Percentiles rank a stretch among this genome's conserved stretches.
Conservation (phyloP, 2,329 filamentous ascomycete genomes). For the Fusarium nisikadoi region DNA sequence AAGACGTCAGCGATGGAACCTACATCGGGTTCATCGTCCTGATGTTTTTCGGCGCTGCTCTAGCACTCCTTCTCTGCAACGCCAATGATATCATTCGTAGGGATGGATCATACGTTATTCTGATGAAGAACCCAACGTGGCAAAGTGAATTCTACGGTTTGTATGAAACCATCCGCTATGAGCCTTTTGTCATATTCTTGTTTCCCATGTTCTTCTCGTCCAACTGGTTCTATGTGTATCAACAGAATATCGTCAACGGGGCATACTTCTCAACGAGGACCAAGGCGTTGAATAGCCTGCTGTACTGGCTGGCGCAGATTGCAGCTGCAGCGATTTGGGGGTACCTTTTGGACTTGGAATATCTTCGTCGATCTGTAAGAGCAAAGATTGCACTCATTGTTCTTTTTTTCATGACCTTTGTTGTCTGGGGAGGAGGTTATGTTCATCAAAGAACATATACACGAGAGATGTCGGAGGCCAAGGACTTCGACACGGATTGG, state of each 20-base stretch:
- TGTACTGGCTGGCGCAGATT: constrained; percentile 80
- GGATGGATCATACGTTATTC: constrained; percentile 82
- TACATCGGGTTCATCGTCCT: constrained; percentile 88
- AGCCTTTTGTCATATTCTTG: constrained; percentile 75
- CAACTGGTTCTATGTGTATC: constrained; percentile 87
- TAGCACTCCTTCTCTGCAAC: constrained; percentile 77
- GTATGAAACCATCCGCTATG: constrained; percentile 74
- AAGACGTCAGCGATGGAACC: constrained; percentile 74
- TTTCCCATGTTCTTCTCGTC: constrained; percentile 86
- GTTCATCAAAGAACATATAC: constrained; percentile 67
- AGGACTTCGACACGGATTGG: constrained; percentile 65
- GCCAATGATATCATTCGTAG: constrained; percentile 77
- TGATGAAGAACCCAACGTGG: constrained; percentile 93
- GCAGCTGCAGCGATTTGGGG: constrained; percentile 79
- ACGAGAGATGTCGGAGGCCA: background rate
- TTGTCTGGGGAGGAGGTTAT: constrained; percentile 86
- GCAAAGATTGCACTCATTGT: constrained; percentile 72
- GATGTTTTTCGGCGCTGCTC: constrained; percentile 75
- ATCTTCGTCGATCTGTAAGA: constrained; percentile 70
- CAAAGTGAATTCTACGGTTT: constrained; percentile 81
- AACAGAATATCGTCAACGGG: constrained; percentile 77
- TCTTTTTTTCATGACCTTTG: constrained; percentile 77
- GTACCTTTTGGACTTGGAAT: constrained; percentile 71
- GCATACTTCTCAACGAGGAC: constrained; percentile 79
- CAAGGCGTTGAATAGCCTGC: constrained; percentile 73